These are phyloP conservation scores for Haplosporangium sp. DNA, from an alignment of 371 early-diverging fungal species.

Conservation along the genomic window DNA sequence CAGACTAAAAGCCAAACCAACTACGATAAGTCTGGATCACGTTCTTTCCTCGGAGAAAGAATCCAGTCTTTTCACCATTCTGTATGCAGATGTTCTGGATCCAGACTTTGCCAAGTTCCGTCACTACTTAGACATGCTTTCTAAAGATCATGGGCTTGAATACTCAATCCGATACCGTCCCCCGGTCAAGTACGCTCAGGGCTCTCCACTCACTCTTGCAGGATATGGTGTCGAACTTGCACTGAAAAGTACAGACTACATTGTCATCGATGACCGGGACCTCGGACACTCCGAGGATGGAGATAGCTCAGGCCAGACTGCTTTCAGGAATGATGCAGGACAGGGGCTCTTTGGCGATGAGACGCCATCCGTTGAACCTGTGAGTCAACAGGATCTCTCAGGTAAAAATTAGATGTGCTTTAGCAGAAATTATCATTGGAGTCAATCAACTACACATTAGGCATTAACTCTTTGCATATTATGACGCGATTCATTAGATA, in stretches of 20 bases:
- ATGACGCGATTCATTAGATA: slow-evolving; percentile 31
- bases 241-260: slow-evolving; percentile 94
- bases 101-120: slow-evolving; percentile 60
- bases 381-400: slow-evolving; percentile 67
- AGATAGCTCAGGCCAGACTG: slow-evolving; percentile 29
- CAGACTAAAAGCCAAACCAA: slow-evolving; percentile 33
- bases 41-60: slow-evolving; percentile 60
- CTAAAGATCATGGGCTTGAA: slow-evolving; percentile 42
- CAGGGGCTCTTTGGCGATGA: slow-evolving; percentile 43
- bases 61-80: slow-evolving; percentile 31
- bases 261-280: slow-evolving; percentile 90
- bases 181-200: slow-evolving; percentile 2
- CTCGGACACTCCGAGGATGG: slow-evolving; percentile 52
- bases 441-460: too few relatives aligned
- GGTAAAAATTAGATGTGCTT: slow-evolving; percentile 36
- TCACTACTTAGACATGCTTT: slow-evolving; percentile 46
- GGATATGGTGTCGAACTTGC: slow-evolving; percentile 95
- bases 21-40: slow-evolving; percentile 50
- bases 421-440: too few relatives aligned
- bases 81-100: slow-evolving; percentile 67
- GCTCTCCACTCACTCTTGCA: slow-evolving; percentile 62
- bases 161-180: slow-evolving; percentile 71
- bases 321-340: slow-evolving; percentile 19
- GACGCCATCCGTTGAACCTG: slow-evolving; percentile 68
- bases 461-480: not conserved